Conservation (phyloP, 192 early-diverging fungal genomes). For the Blastocladiella britannica region DNA sequence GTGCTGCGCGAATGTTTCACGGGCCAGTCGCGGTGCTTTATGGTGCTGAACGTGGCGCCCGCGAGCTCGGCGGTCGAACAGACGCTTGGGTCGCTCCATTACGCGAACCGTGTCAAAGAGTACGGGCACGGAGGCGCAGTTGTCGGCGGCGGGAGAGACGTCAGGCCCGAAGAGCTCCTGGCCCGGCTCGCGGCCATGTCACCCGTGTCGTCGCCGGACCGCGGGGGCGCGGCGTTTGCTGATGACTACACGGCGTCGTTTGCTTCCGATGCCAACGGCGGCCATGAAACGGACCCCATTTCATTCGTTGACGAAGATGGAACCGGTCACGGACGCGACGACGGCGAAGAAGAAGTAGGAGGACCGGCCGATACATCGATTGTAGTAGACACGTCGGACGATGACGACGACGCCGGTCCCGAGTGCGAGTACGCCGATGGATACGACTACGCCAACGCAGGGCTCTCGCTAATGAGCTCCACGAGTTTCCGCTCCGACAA, state of each 20-base stretch:
- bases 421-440: neutral
- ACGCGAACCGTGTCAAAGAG: conserved; percentile 6
- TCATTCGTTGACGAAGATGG: too few species aligned
- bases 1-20: conserved; percentile 21
- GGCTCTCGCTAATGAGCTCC: too few species aligned
- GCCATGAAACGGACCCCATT: too few species aligned
- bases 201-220: neutral
- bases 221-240: neutral
- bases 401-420: neutral
- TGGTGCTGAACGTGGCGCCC: conserved; percentile 19
- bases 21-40: conserved; percentile 7
- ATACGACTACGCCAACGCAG: neutral
- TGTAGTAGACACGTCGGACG: neutral
- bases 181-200: too few species aligned
- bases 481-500: conserved; percentile 11
- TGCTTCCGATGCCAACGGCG: too few species aligned
- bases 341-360: too few species aligned
- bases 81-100: conserved; percentile 18
- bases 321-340: too few species aligned
- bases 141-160: too few species aligned
- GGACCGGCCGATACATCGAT: too few species aligned
- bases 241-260: too few species aligned
- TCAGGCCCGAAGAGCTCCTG: too few species aligned
- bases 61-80: conserved; percentile 12
- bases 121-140: neutral